Evolutionary conservation across 352 stramenopile genomes (phyloP), one percentile per base, ranked within the genome.

Genomic region (Phytopythium ostracodes): DNA sequence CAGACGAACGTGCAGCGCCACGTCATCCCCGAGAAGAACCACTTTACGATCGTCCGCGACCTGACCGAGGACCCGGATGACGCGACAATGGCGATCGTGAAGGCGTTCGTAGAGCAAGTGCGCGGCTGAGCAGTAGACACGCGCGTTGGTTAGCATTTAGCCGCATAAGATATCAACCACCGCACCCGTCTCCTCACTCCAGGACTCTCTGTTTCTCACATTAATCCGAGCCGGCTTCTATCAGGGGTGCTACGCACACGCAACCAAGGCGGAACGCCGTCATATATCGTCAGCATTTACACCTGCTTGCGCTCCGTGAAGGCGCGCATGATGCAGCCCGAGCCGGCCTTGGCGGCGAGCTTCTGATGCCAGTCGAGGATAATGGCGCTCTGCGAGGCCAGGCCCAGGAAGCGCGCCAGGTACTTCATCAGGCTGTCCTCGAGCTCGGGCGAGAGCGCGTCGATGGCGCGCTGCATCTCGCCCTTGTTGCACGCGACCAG

Each of bases 401-500:
- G 70, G 2, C 69, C 79, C 22, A 96, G 67, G 43, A 93, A 87
- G 50, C 85, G 82, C 76, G 89, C 88, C 35, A 97, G 66, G 68
- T 96, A 97, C 71, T 96, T 97, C 84, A 96, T 92, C 35, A 97
- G 75, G 10, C 66, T 76, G 66, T 97, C 89, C 60, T 94, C 84
- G 53, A 84, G 63, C 38, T 89, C 73, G 18, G 67, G 77, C 35
- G 53, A 75, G 36, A 97, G 74, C 56, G 75, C 79, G 63, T 95
- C 83, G 62, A 97, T 83, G 29, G 76, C 68, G 61, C 81, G 83
- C 70, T 92, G 81, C 79, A 91, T 92, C 70, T 95, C 87, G 64
- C 82, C 84, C 72, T 95, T 95, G 70, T 92, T 93, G 72, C 87
- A 95, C 22, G 87, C 84, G 50, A 80, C n/a, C 18, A 95, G 65